Percentiles rank a stretch among this genome's conserved stretches.
phyloP scores from a whole-genome alignment of 768 basidiomycete species.

The Trametes gibbosa region DNA sequence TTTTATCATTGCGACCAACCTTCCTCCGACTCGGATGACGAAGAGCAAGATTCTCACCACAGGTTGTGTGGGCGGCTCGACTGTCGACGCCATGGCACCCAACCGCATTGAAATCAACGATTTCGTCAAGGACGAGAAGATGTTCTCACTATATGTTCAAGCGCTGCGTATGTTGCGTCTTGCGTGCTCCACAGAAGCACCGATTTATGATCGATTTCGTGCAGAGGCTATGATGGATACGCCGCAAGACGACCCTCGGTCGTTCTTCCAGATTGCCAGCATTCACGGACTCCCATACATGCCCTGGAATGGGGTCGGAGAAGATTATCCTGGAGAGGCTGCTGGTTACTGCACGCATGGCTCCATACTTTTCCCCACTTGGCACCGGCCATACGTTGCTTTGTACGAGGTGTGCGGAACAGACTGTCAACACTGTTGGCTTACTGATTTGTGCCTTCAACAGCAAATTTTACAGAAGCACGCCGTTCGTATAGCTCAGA shows the following conservation, averaged over 20 bases:
- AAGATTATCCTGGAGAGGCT: constrained; percentile 33
- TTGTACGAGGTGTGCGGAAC: constrained; percentile 50
- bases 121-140: constrained; percentile 37
- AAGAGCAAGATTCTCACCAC: not conserved
- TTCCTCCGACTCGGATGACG: not conserved
- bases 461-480: constrained; percentile 48
- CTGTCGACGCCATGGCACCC: not conserved
- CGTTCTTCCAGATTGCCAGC: constrained; percentile 44
- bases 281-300: constrained; percentile 52
- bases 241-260: constrained; percentile 39
- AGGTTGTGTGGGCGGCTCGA: not conserved
- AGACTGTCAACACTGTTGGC: constrained; percentile 12
- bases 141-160: constrained; percentile 52
- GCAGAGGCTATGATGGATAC: constrained; percentile 31
- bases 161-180: constrained; percentile 39
- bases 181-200: too few species aligned
- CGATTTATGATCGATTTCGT: not conserved
- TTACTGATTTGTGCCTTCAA: too few species aligned
- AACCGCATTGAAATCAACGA: constrained; percentile 13
- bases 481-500: constrained; percentile 41
- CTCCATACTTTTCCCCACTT: constrained; percentile 51
- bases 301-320: constrained; percentile 42
- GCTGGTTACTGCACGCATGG: constrained; percentile 59
- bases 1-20: not conserved
- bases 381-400: constrained; percentile 53